Evolutionary conservation across 2,329 filamentous ascomycete genomes (phyloP), one percentile per base, ranked within the genome.

Genomic region (Fusarium sp.): DNA sequence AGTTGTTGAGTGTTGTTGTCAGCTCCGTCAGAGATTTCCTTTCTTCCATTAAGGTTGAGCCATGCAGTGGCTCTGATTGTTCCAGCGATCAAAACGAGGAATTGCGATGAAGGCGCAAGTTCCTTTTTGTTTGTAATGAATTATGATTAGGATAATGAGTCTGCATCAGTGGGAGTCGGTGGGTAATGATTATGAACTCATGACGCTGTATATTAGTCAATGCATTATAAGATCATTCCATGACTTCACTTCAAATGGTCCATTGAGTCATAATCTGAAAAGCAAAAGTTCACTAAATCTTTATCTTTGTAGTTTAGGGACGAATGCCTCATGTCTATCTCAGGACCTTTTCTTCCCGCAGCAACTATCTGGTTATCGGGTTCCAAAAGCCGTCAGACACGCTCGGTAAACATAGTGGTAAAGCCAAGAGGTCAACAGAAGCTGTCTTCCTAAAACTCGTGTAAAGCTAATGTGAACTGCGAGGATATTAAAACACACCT

Each of bases 111-210:
- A 61, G 10, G 13, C 2, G 30, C 2, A n/a, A 13, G 14, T 16
- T n/a, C 20, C 12, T 16, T 27, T 60, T 13, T 22, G 47, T 54
- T 12, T 51, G 56, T 47, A 46, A 67, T 29, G 48, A 67, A 45
- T 32, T 14, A 49, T 45, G n/a, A 24, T 44, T 37, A 18, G 34
- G 27, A 16, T 40, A 16, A 58, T 12, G 12, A 9, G 22, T 27
- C 16, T 46, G 24, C 14, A 24, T 27, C 11, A 44, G 2, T 37
- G 44, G 41, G 29, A 41, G 41, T 14, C 0, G 53, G 32, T 40
- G 34, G 24, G 6, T 7, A 52, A 52, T 22, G 22, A 41, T 67
- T 25, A 67, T 34, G 34, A 67, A 56, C 40, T 29, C 41, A 67
- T 14, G 49, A 10, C 34, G 16, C 16, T 41, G 20, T 20, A 20